Percentiles rank a stretch among this genome's conserved stretches.
Conservation (phyloP, 2,329 filamentous ascomycete species). For the Fusarium nelsonii region DNA sequence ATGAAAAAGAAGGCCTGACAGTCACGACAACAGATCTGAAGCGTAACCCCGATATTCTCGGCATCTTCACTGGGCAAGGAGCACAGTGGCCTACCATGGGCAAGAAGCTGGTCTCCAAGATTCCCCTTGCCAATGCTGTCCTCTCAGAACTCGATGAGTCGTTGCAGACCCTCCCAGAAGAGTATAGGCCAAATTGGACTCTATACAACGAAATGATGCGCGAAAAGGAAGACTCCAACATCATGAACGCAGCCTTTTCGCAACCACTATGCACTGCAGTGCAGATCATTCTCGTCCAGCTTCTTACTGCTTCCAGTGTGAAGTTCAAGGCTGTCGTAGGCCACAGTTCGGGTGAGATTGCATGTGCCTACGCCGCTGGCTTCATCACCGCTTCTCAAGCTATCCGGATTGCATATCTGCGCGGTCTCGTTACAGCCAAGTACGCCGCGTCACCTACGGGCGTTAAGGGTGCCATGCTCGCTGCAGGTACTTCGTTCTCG, state of each 20-base stretch:
- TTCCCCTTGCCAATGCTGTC: not conserved
- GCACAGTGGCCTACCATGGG: not conserved
- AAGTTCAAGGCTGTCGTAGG: slow-evolving; percentile 54
- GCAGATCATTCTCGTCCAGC: not conserved
- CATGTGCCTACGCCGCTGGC: slow-evolving; percentile 50
- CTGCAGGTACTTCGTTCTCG: not conserved
- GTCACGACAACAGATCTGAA: no score
- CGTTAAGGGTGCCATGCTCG: slow-evolving; percentile 1
- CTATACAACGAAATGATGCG: no score
- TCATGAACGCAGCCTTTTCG: not conserved
- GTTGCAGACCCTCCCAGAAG: not conserved
- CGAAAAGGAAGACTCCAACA: no score
- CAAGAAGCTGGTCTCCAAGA: not conserved
- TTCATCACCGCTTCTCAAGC: slow-evolving; percentile 46
- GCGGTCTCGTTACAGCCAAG: not conserved
- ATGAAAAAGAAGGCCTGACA: no score
- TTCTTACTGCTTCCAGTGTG: slow-evolving; percentile 38
- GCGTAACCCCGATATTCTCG: not conserved
- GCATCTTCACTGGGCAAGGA: not conserved
- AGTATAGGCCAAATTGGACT: not conserved
- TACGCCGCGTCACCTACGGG: not conserved
- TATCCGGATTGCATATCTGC: slow-evolving; percentile 50
- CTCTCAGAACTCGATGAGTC: not conserved
- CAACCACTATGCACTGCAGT: not conserved
- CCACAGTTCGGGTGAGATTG: slow-evolving; percentile 62